These are phyloP conservation scores for cucumber (Cucumis sativus) DNA, from an alignment of 306 rosid species.

Conservation along the genomic window DNA sequence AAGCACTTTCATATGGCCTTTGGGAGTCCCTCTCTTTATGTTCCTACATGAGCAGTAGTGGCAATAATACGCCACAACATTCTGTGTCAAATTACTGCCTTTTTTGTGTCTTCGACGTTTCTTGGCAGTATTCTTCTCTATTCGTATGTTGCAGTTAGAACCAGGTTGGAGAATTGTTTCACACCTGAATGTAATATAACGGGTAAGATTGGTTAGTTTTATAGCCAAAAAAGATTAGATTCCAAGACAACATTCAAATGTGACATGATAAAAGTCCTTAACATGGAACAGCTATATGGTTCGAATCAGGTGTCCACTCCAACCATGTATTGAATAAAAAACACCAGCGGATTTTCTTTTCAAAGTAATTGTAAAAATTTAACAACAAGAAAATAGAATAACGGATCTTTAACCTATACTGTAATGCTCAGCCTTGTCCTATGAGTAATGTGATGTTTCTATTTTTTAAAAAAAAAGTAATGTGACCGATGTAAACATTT, in stretches of 20 bases:
- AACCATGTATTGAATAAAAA: background rate
- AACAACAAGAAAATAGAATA: background rate
- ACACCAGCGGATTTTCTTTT: background rate
- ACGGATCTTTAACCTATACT: background rate
- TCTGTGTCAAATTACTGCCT: conserved; percentile 23
- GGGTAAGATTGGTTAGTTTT: background rate
- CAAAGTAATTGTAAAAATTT: background rate
- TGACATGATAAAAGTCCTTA: background rate
- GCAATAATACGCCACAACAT: conserved; percentile 48
- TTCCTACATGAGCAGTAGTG: conserved; percentile 50
- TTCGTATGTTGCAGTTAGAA: conserved; percentile 49
- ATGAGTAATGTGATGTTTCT: background rate
- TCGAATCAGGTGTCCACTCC: background rate
- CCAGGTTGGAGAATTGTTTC: conserved; percentile 70
- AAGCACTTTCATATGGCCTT: conserved; percentile 43
- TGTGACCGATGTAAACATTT: background rate
- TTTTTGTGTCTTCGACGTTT: conserved; percentile 20
- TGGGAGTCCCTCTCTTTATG: conserved; percentile 49
- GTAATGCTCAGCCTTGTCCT: background rate
- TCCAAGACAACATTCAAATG: background rate
- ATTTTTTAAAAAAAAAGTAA: too few relatives aligned
- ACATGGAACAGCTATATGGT: background rate
- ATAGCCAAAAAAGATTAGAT: background rate
- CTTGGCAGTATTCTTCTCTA: conserved; percentile 44
- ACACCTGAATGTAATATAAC: conserved; percentile 35